Conservation (phyloP, 1,284 basidiomycete genomes). For the Marasmius fiardii region DNA sequence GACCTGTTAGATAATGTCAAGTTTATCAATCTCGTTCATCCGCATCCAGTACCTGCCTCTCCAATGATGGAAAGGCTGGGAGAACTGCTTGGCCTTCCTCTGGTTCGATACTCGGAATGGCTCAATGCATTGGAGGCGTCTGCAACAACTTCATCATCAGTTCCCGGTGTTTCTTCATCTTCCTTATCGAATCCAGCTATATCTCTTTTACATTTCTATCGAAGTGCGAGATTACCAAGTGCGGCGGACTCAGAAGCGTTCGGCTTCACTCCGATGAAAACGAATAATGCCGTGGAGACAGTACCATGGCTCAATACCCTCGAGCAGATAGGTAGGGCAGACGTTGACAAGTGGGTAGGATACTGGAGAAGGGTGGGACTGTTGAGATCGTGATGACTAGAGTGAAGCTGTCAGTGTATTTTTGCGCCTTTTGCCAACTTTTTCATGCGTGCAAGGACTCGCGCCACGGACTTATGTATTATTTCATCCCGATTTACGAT, state of each 20-base stretch:
- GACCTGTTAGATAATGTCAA: background rate
- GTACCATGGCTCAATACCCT: constrained; percentile 1
- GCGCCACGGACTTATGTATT: background rate
- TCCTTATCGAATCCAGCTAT: constrained; percentile 3
- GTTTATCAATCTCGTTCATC: constrained; percentile 10
- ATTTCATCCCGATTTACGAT: background rate
- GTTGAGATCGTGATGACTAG: background rate
- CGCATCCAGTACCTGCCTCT: constrained; percentile 5
- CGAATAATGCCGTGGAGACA: constrained; percentile 4
- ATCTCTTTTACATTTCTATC: constrained; percentile 9
- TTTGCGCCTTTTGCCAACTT: background rate
- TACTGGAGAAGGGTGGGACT: constrained; percentile 11
- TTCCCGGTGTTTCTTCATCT: background rate
- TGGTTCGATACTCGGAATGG: constrained; percentile 13
- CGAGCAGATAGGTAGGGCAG: background rate
- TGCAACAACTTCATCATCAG: background rate
- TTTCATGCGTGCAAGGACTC: background rate
- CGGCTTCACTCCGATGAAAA: constrained; percentile 5
- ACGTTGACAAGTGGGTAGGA: constrained; percentile 9
- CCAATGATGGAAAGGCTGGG: constrained; percentile 3
- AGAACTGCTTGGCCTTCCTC: constrained; percentile 4
- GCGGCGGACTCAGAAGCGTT: constrained; percentile 3
- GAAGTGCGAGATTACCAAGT: background rate
- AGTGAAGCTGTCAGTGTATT: background rate
- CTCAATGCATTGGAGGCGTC: constrained; percentile 10